Percentiles rank a stretch among this genome's conserved stretches.
Evolutionary conservation across 768 basidiomycete genomes (phyloP).

Genomic region (Serendipita sp.): DNA sequence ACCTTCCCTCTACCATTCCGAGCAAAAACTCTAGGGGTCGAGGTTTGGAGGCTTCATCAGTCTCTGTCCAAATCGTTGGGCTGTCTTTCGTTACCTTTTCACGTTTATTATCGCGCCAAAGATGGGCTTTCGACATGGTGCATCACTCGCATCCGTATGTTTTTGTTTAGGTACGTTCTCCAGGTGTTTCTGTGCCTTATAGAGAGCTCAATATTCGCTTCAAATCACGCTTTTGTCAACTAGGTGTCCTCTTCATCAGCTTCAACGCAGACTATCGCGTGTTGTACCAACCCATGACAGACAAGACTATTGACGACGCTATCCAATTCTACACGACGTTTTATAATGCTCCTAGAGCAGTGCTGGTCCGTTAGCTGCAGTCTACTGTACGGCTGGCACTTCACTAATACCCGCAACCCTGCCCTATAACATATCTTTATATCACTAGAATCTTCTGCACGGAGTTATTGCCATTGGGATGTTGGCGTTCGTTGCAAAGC

Average conservation of each 20-base stretch:
- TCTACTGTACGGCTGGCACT: neutral
- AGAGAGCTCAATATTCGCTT: neutral
- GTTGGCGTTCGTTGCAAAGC: slow-evolving; percentile 57
- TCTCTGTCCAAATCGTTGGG: too few species aligned
- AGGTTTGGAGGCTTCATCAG: too few species aligned
- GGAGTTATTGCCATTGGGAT: slow-evolving; percentile 69
- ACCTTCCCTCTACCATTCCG: too few species aligned
- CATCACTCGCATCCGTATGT: slow-evolving; percentile 72
- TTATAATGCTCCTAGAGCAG: slow-evolving; percentile 82
- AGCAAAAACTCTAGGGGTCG: too few species aligned
- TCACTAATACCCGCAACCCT: neutral
- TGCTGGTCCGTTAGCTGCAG: slow-evolving; percentile 46
- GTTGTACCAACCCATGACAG: slow-evolving; percentile 51
- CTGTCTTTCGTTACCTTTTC: too few species aligned
- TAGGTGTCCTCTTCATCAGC: slow-evolving; percentile 71
- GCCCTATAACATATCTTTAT: neutral
- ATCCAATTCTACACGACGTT: slow-evolving; percentile 87
- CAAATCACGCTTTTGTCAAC: neutral
- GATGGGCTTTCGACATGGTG: slow-evolving; percentile 88
- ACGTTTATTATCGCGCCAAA: slow-evolving; percentile 1
- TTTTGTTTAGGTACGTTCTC: slow-evolving; percentile 69
- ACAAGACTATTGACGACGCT: slow-evolving; percentile 54
- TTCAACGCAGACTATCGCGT: slow-evolving; percentile 79
- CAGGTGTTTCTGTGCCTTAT: neutral
- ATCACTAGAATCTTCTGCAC: slow-evolving; percentile 63